These are phyloP conservation scores for Serendipita sp. DNA, from an alignment of 768 basidiomycete species.

Conservation along the genomic window DNA sequence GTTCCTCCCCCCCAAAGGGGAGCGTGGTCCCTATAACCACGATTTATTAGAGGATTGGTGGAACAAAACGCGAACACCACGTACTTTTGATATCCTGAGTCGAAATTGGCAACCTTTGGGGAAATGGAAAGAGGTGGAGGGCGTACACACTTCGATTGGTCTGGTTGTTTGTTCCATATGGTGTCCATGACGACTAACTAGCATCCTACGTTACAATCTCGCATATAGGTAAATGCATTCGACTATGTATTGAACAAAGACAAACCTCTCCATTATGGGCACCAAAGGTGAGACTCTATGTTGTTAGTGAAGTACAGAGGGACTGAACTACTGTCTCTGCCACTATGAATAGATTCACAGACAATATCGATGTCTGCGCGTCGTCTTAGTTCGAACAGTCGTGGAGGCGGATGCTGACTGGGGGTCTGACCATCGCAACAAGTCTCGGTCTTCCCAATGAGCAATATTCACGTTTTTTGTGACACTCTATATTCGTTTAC, in stretches of 20 bases:
- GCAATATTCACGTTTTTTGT: background rate
- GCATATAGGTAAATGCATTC: too few species aligned
- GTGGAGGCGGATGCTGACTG: background rate
- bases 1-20: too few species aligned
- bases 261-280: background rate
- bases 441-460: background rate
- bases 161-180: too few species aligned
- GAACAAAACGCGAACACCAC: background rate
- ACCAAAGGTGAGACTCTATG: background rate
- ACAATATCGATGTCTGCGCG: background rate
- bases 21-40: background rate
- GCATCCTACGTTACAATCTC: too few species aligned
- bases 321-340: background rate
- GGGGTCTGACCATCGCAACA: background rate
- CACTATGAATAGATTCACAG: background rate
- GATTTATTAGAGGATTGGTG: slow-evolving; percentile 4
- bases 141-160: slow-evolving; percentile 9
- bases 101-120: slow-evolving; percentile 7
- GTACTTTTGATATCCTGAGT: slow-evolving; percentile 7
- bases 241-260: background rate
- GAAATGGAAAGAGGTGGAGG: slow-evolving; percentile 7
- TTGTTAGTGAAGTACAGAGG: background rate
- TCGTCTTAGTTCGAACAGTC: too few species aligned
- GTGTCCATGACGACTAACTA: too few species aligned
- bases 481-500: background rate